Evolutionary conservation across 108 stramenopile species (phyloP).

Genomic region (Fragilariopsis cylindrus): DNA sequence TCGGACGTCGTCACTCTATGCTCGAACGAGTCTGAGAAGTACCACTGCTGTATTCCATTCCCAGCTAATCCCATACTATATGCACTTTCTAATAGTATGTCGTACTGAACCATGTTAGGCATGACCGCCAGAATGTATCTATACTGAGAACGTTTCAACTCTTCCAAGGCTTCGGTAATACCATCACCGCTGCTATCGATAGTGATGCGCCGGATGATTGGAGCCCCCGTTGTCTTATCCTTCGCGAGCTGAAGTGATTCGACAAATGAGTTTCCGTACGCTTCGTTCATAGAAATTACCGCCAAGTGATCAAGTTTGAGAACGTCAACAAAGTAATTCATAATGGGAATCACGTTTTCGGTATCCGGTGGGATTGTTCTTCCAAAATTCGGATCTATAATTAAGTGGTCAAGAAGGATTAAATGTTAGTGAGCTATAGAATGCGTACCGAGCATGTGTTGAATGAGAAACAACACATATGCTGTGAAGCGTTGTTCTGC

Average conservation of each 20-base stretch:
- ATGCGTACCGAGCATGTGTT: no score
- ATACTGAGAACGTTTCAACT: neutral
- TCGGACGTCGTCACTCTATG: slow-evolving; percentile 26
- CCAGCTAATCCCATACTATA: slow-evolving; percentile 6
- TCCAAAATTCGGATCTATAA: slow-evolving; percentile 36
- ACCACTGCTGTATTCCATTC: slow-evolving; percentile 41
- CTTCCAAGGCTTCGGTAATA: neutral
- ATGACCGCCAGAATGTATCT: slow-evolving; percentile 21
- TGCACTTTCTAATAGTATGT: slow-evolving; percentile 39
- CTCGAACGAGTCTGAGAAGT: slow-evolving; percentile 41
- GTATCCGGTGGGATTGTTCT: slow-evolving; percentile 47
- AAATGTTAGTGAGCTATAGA: no score
- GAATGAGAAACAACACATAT: no score
- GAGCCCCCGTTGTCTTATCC: slow-evolving; percentile 28
- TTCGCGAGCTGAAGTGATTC: slow-evolving; percentile 24
- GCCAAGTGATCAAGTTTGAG: slow-evolving; percentile 35
- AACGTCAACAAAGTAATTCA: slow-evolving; percentile 25
- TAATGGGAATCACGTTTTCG: slow-evolving; percentile 35
- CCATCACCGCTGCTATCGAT: slow-evolving; percentile 8
- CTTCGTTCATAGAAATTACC: slow-evolving; percentile 47
- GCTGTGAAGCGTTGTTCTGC: no score
- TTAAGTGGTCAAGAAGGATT: no score
- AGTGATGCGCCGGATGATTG: slow-evolving; percentile 31
- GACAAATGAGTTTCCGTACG: slow-evolving; percentile 54
- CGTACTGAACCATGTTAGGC: neutral